Conservation (phyloP, 1,139 yeast species). For the Candida sp. region DNA sequence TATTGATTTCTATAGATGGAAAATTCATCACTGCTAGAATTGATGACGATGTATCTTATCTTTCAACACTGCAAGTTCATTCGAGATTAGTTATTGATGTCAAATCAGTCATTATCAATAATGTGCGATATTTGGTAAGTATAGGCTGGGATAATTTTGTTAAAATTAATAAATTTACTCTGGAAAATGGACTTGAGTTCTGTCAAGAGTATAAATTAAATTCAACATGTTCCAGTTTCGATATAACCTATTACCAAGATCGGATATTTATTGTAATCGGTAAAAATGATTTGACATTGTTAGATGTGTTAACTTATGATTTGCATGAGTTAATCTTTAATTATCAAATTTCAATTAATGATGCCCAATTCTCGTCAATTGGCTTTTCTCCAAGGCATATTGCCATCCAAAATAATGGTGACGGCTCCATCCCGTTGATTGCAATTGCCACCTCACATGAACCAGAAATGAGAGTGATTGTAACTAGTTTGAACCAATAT, state of each 20-base stretch:
- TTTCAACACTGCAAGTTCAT: constrained; percentile 21
- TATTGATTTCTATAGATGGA: constrained; percentile 43
- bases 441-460: constrained; percentile 71
- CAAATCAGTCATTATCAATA: constrained; percentile 13
- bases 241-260: constrained; percentile 19
- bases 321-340: constrained; percentile 15
- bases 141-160: constrained; percentile 62
- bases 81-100: constrained; percentile 31
- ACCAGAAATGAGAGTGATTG: constrained; percentile 68
- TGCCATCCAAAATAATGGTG: constrained; percentile 17
- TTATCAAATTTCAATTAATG: constrained; percentile 61
- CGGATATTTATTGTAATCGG: constrained; percentile 49
- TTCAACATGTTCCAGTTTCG: constrained; percentile 51
- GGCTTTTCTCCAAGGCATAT: constrained; percentile 61
- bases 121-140: constrained; percentile 41
- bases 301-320: constrained; percentile 39
- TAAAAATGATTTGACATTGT: constrained; percentile 56
- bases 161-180: constrained; percentile 24
- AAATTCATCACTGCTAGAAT: constrained; percentile 12
- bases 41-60: constrained; percentile 6
- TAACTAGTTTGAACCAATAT: constrained; percentile 20
- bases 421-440: constrained; percentile 22
- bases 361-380: constrained; percentile 69
- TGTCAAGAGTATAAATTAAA: constrained; percentile 34
- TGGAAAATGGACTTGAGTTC: constrained; percentile 18